Base-by-base conservation (phyloP, 2,329 filamentous ascomycete genomes). In the Aspergillus udagawae region DNA sequence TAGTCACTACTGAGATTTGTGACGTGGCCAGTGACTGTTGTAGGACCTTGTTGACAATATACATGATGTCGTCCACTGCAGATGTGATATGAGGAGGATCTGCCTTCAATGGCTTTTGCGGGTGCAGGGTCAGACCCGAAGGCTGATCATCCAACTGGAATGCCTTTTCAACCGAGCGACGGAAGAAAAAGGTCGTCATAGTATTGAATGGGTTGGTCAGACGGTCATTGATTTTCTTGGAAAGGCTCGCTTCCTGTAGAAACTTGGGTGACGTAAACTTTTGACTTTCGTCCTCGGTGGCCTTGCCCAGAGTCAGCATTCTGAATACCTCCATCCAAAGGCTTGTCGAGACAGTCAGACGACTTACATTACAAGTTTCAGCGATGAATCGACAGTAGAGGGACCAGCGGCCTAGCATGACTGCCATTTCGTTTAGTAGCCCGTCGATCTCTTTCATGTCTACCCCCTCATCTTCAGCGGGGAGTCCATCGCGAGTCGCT, bases 1-100 rank as follows among this genome's bases (percentile, higher is more conserved):
- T 90, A 45, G 85, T 85, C 23, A 96, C 83, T 3, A 96, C 86
- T 20, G 87, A 82, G 63, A 87, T 82, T 70, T 97, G 92, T 2
- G 90, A 91, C 0, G 95, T 97, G 0, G 90, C 88, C 23, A 97
- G 80, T 0, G 91, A 90, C 63, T 93, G 88, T 62, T 95, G 89
- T 7, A 97, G 81, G 35, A 97, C 89, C 52, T 93, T 88, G 70
- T 95, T 96, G 70, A 96, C 90, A 66, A 99, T 97, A 75, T 97
- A 99, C 93, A 99, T 97, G 69, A 97, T 92, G 76, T 97, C 94
- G 77, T 99, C 94, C 8, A 99, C 92, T 0, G 93, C 92, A 1
- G 92, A 92, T 47, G 94, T 93, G 67, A 99, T 96, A 69, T 91
- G 95, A 0, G 94, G 94, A 2, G 91, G 84, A 65, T 92, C 91